Base-by-base conservation (phyloP, 805 yeast genomes). In the Ogataea wickerhamii region DNA sequence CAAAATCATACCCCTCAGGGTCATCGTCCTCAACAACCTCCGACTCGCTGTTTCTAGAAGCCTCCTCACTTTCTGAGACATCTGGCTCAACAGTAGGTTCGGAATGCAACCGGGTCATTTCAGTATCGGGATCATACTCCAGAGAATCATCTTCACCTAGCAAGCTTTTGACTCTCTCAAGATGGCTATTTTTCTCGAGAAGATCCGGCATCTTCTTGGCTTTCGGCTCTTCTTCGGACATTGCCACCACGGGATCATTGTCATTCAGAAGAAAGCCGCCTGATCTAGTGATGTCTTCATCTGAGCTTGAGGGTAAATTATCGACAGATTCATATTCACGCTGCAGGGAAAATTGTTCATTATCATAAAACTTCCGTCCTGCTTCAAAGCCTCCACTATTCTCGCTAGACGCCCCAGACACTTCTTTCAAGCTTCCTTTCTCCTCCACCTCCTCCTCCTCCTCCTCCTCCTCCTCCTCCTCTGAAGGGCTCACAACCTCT, bases 1-100 rank as follows among this genome's bases (percentile, higher is more conserved):
- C 77, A 44, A 73, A 71, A 0, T 72, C 78, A 49, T 64, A 73
- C 17, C 65, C 73, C 8, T 62, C 66, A 5, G 40, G 44, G 27
- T 45, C 41, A 5, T 46, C 49, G 6, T 25, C 28, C n/a, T 35
- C 35, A 6, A 22, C 29, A 19, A 20, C 30, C 2, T 37, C 25
- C 8, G 25, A 8, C 12, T 22, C 25, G 12, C 12, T 12, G 8
- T 12, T 12, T 22, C 12, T 8, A 22, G 12, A 22, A 8, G 25
- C 8, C 25, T 22, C 25, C 12, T 22, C 25, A n/a, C n/a, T n/a
- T n/a, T n/a, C n/a, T n/a, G n/a, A n/a, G n/a, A n/a, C n/a, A n/a
- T n/a, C n/a, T n/a, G n/a, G n/a, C 8, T 22, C 25, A 22, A 8
- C 12, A 22, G 12, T 12, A 8, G 25, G 8, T 22, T 22, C 25